phyloP scores from a whole-genome alignment of 2,329 filamentous ascomycete genomes.

The Exophiala spinifera region DNA sequence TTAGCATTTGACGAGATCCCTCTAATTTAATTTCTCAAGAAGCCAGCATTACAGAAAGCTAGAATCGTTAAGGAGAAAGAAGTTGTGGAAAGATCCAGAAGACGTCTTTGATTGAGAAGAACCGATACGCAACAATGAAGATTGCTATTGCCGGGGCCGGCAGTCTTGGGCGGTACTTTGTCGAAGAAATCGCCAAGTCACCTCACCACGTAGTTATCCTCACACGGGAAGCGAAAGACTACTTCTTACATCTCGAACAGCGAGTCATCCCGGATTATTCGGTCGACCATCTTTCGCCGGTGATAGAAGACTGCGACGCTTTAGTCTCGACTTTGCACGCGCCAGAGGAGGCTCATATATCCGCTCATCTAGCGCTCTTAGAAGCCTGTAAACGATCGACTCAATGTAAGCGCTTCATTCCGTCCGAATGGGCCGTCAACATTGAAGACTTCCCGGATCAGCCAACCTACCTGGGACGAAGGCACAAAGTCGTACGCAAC shows the following conservation, averaged over 20 bases:
- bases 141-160: neutral
- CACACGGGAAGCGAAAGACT: too few species aligned
- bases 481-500: neutral
- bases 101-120: neutral
- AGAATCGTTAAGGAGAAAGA: too few species aligned
- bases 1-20: too few species aligned
- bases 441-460: slow-evolving; percentile 11
- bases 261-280: neutral
- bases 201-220: neutral
- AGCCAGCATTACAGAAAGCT: too few species aligned
- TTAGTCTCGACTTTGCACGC: too few species aligned
- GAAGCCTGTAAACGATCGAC: neutral
- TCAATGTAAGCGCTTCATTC: slow-evolving; percentile 13
- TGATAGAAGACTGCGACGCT: too few species aligned
- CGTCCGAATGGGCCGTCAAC: slow-evolving; percentile 8
- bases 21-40: too few species aligned
- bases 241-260: neutral
- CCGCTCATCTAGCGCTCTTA: neutral
- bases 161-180: neutral
- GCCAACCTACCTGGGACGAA: neutral
- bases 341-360: neutral
- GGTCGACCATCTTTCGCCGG: too few species aligned
- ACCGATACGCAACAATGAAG: neutral
- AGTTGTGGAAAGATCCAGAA: too few species aligned
- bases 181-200: neutral